Evolutionary conservation across 768 basidiomycete genomes (phyloP), one percentile per base, ranked within the genome.

Genomic region (Mycena albidolilacea): DNA sequence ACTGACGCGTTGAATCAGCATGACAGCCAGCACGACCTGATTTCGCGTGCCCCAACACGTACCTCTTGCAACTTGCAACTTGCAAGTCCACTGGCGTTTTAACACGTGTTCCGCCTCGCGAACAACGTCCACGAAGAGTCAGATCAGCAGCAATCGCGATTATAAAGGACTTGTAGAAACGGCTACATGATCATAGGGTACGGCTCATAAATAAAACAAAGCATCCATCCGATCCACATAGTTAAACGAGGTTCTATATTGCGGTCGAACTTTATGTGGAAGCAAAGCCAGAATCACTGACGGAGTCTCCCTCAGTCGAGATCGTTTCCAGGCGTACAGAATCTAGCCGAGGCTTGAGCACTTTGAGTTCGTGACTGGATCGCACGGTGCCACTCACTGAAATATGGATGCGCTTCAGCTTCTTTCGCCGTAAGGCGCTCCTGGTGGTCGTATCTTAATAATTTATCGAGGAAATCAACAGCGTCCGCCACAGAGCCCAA

Each of bases 361-460:
- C 37, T 77, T 64, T 76, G 64, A 62, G 50, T 68, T 39, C 64
- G 63, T 69, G 70, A 38, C 37, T 23, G 17, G 50, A 38, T 41
- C 43, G 46, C 74, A 55, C 69, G 71, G 66, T 69, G 75, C 73
- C 77, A 75, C 79, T 79, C 58, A 89, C 89, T 90, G 80, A 93
- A 93, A 83, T 90, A 93, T 66, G 89, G 84, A 80, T 93, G 92
- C 64, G 84, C 84, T 82, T 91, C 90, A 44, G 90, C 90, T 81
- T 93, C 92, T 74, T 85, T 84, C 54, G 92, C 91, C 17, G 92
- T 92, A 46, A 91, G 83, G 74, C 92, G 84, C 78, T 91, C 90
- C 77, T 88, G 88, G 77, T 93, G 92, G 77, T 93, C 92, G 79
- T 92, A 93, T 72, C 87, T 85, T 77, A 92, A 82, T 65, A 93